A percentile compares a stretch with the other conserved stretches of the same genome.
Conservation (phyloP, 768 basidiomycete species). For the Phanerochaete carnosa region DNA sequence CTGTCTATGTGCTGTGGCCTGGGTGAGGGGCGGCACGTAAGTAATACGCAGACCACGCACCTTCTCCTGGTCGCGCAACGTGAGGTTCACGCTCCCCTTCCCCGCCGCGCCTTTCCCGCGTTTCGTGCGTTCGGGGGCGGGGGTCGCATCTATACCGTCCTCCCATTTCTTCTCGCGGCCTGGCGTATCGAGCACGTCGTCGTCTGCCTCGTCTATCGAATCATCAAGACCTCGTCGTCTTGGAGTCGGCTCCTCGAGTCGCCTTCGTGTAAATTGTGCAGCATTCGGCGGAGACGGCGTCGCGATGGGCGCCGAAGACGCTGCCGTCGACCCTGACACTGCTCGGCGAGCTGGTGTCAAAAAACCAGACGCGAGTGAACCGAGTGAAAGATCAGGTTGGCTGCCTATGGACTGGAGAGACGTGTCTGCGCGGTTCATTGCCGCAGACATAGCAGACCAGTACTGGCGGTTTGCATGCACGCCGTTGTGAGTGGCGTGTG, state of each 20-base stretch:
- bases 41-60: slow-evolving; percentile 37
- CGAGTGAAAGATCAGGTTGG: slow-evolving; percentile 60
- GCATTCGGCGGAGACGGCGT: slow-evolving; percentile 47
- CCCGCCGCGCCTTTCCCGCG: slow-evolving; percentile 3
- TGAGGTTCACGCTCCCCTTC: slow-evolving; percentile 45
- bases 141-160: slow-evolving; percentile 11
- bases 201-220: slow-evolving; percentile 28
- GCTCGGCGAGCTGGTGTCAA: slow-evolving; percentile 47
- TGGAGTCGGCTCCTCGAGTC: slow-evolving; percentile 38
- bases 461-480: background rate
- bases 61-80: slow-evolving; percentile 95
- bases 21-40: background rate
- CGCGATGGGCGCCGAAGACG: slow-evolving; percentile 46
- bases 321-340: slow-evolving; percentile 50
- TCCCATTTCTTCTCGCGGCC: slow-evolving; percentile 37
- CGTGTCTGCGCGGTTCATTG: slow-evolving; percentile 39
- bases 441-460: slow-evolving; percentile 38
- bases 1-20: slow-evolving; percentile 80
- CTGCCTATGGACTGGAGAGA: slow-evolving; percentile 42
- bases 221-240: slow-evolving; percentile 36
- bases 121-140: slow-evolving; percentile 15
- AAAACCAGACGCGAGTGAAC: slow-evolving; percentile 50
- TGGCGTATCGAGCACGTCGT: slow-evolving; percentile 52
- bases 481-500: background rate
- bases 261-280: slow-evolving; percentile 31